phyloP scores from a whole-genome alignment of 2,329 filamentous ascomycete genomes.

The Claviceps capensis region DNA sequence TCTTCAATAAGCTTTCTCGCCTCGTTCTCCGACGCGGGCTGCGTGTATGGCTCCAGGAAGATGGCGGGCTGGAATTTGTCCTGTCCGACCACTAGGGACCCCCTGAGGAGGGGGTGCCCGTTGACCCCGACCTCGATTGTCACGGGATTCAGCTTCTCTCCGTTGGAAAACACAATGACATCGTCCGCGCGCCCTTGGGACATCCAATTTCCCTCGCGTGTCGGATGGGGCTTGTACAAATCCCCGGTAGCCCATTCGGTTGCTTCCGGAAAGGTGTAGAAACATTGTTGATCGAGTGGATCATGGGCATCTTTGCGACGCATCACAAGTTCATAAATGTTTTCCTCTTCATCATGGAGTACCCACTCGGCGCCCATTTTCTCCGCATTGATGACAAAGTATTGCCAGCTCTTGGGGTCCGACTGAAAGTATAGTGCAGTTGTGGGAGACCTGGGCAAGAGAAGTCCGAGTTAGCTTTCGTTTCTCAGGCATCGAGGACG shows the following conservation, averaged over 20 bases:
- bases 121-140: conserved; percentile 20
- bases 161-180: conserved; percentile 26
- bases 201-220: conserved; percentile 18
- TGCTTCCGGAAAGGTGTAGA: conserved; percentile 22
- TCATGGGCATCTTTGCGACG: conserved; percentile 22
- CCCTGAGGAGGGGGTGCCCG: conserved; percentile 15
- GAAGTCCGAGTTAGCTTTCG: background rate
- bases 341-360: conserved; percentile 2
- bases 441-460: conserved; percentile 17
- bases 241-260: conserved; percentile 23
- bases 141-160: conserved; percentile 28
- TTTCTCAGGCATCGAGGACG: background rate
- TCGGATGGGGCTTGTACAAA: conserved; percentile 23
- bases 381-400: conserved; percentile 27
- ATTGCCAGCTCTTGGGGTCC: conserved; percentile 26
- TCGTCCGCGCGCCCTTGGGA: conserved; percentile 25
- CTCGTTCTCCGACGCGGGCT: conserved; percentile 14
- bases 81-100: conserved; percentile 26
- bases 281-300: conserved; percentile 20
- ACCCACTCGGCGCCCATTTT: conserved; percentile 29
- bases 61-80: conserved; percentile 32
- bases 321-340: conserved; percentile 20
- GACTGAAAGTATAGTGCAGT: conserved; percentile 21
- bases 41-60: conserved; percentile 28
- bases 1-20: conserved; percentile 22